Conservation (phyloP, 257 asterid species). For the Solanum bulbocastanum region DNA sequence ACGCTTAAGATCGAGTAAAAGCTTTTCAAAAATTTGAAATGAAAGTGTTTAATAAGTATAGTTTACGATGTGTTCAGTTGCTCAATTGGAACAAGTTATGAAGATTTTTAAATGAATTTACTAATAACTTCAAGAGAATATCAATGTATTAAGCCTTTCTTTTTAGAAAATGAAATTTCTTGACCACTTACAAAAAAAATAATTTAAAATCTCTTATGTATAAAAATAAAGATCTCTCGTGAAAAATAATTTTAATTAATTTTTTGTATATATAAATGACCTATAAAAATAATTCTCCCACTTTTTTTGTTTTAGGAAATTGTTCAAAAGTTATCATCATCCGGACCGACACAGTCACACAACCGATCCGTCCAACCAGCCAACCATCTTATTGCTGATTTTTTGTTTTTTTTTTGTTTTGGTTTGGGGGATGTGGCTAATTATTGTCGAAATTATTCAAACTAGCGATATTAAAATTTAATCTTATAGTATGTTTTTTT, state of each 20-base stretch:
- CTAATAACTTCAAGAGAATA: neutral
- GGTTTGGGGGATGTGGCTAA: too few species aligned
- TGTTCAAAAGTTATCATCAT: neutral
- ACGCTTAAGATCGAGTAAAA: neutral
- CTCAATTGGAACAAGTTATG: neutral
- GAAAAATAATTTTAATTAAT: too few species aligned
- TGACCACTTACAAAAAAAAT: neutral
- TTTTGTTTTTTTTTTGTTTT: too few species aligned
- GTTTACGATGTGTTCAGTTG: neutral
- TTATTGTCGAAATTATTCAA: too few species aligned
- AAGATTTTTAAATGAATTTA: neutral
- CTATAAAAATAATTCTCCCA: neutral
- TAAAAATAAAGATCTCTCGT: neutral
- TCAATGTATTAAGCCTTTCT: neutral
- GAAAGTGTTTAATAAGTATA: neutral
- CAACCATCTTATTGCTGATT: neutral
- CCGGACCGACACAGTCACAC: neutral
- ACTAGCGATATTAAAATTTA: too few species aligned
- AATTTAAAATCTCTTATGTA: too few species aligned
- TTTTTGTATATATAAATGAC: neutral
- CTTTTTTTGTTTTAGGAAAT: neutral
- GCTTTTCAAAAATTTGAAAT: neutral
- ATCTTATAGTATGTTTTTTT: neutral
- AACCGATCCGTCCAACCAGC: neutral
- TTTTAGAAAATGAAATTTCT: neutral